Percentiles rank a stretch among this genome's conserved stretches.
These are phyloP conservation scores for Nicotiana obtusifolia DNA, from an alignment of 257 asterid genomes.

Conservation along the genomic window DNA sequence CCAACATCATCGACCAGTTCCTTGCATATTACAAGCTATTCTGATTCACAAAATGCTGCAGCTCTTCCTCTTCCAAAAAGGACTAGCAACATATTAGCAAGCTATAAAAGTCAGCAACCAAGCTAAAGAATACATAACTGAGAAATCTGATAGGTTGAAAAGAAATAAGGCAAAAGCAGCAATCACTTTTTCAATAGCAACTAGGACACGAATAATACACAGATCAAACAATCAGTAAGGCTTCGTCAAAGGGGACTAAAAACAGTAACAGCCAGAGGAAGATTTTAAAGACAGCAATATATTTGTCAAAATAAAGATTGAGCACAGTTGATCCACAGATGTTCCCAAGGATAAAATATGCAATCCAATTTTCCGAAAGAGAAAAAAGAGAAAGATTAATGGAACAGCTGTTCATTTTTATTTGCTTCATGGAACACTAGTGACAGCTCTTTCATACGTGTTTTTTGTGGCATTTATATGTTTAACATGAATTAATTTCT, in stretches of 20 bases:
- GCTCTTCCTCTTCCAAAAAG: not conserved
- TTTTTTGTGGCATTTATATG: too few species aligned
- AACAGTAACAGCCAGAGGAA: not conserved
- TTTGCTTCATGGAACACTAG: not conserved
- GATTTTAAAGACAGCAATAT: not conserved
- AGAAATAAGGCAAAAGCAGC: not conserved
- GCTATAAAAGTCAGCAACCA: not conserved
- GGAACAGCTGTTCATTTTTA: not conserved
- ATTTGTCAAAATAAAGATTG: not conserved
- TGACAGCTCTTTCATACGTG: too few species aligned
- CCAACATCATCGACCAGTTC: conserved; percentile 18
- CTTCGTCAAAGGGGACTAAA: not conserved
- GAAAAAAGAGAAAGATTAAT: not conserved
- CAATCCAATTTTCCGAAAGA: not conserved
- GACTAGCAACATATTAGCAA: not conserved
- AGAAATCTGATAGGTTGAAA: not conserved
- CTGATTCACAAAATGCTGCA: conserved; percentile 6
- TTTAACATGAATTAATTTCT: too few species aligned
- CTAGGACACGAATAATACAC: not conserved
- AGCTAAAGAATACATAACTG: not conserved
- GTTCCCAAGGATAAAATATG: not conserved
- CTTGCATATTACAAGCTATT: conserved; percentile 1
- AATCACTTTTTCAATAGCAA: not conserved
- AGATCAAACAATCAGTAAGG: not conserved
- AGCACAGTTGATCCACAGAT: not conserved